Evolutionary conservation across 2,329 filamentous ascomycete species (phyloP), one percentile per base, ranked within the genome.

Genomic region (Tolypocladium tundrense): DNA sequence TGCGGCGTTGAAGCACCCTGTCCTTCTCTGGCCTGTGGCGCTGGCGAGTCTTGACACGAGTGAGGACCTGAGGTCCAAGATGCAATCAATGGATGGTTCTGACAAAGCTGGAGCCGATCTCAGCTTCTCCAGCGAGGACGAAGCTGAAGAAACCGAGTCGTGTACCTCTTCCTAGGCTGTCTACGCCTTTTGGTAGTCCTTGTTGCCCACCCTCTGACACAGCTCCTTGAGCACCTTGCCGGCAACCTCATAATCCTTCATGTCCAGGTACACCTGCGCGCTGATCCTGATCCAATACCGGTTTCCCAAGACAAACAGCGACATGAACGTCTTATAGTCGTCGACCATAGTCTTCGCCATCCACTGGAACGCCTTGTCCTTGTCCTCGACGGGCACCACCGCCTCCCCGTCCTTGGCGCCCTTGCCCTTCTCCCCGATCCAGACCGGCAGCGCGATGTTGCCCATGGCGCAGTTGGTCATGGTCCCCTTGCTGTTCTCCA

Each of bases 221-320:
- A 82, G 52, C 42, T 75, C 71, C 67, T 82, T 80, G 65, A 94
- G 70, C 10, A 80, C 74, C 55, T 76, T 68, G 0, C 79, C 89
- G 4, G 81, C 79, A 81, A 83, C 89, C 68, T 87, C 82, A 67
- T 94, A 96, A 70, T 97, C 91, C 14, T 78, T 78, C 62, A 87
- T 69, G 33, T 90, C 90, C n/a, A 97, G 73, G 69, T 94, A 97
- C 0, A 94, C 81, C 77, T 96, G 91, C 16, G 83, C 90, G 68
- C 88, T 91, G 53, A 96, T 67, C 54, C 93, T 77, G 0, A 80
- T 77, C 88, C 88, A 96, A 69, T 86, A 81, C 56, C 78, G 77
- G 0, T 79, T 80, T 0, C 73, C 78, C 63, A 91, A 84, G 10
- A 79, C 71, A 58, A 84, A 84, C 3, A 88, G 67, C 1, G 86